These are phyloP conservation scores for Microbotryum scabiosae DNA, from an alignment of 1,284 basidiomycete species.

Conservation along the genomic window DNA sequence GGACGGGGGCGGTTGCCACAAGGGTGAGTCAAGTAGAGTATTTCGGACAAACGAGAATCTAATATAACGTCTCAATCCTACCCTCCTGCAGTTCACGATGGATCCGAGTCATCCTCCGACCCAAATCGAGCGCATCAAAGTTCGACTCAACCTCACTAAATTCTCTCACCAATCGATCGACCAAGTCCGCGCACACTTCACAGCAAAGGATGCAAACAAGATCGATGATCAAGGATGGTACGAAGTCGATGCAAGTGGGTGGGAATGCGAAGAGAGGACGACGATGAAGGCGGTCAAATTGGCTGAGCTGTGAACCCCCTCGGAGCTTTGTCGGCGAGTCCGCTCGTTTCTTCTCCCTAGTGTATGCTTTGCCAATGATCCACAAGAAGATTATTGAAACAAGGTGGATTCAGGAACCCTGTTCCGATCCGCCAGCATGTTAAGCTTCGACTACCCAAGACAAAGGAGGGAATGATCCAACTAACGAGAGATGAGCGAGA, in stretches of 20 bases:
- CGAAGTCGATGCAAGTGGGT: neutral
- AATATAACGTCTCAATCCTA: too few species aligned
- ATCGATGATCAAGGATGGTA: conserved; percentile 12
- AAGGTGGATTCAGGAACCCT: too few species aligned
- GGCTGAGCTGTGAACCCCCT: neutral
- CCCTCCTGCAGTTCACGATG: conserved; percentile 12
- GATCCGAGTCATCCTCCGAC: neutral
- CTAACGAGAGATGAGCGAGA: too few species aligned
- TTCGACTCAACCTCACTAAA: conserved; percentile 15
- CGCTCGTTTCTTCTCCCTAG: neutral
- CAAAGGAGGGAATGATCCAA: too few species aligned
- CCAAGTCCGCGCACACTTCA: neutral
- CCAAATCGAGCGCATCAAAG: neutral
- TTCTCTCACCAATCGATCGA: neutral
- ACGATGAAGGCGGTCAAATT: conserved; percentile 3
- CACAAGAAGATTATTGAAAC: too few species aligned
- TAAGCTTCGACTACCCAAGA: too few species aligned
- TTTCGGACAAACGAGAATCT: too few species aligned
- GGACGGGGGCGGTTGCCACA: conserved; percentile 12
- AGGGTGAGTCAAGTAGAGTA: too few species aligned
- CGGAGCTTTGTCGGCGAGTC: conserved; percentile 1
- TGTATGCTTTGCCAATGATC: too few species aligned
- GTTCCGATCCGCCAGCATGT: too few species aligned
- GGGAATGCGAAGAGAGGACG: conserved; percentile 1
- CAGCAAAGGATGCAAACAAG: neutral